phyloP scores from a whole-genome alignment of 176 grass and related monocot genomes.

The Ensete ventricosum region DNA sequence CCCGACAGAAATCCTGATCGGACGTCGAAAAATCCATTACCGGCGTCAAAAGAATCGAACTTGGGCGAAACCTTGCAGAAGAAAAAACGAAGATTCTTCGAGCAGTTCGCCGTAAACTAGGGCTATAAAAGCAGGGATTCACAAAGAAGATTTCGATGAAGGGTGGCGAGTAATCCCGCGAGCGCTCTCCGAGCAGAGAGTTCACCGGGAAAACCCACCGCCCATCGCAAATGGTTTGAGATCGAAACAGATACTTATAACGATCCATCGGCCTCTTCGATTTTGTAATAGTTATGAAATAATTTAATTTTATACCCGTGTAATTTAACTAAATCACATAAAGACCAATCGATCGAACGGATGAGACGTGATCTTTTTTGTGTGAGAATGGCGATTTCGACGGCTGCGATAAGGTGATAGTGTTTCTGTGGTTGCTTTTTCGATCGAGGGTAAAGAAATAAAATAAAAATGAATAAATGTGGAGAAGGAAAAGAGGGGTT shows the following conservation, averaged over 20 bases:
- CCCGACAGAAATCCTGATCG: constrained; percentile 24
- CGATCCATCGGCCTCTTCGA: background rate
- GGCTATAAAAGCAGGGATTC: background rate
- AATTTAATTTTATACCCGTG: background rate
- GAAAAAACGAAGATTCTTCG: background rate
- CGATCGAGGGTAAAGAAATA: background rate
- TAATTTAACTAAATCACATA: background rate
- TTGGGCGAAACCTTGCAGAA: background rate
- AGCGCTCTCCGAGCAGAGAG: background rate
- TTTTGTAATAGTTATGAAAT: background rate
- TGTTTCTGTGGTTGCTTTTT: background rate
- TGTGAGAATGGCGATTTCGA: background rate
- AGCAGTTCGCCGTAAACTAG: background rate
- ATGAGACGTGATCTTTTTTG: background rate
- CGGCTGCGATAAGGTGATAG: background rate
- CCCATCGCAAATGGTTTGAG: background rate
- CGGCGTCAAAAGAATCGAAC: background rate
- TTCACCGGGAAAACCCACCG: background rate
- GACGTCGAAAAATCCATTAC: constrained; percentile 47
- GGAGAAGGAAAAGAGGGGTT: background rate
- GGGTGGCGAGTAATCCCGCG: background rate
- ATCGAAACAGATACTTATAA: background rate
- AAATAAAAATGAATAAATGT: background rate
- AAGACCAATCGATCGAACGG: background rate
- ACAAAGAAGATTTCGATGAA: background rate